Conservation (phyloP, 177 flowering plant genomes). For the Tripterygium wilfordii region DNA sequence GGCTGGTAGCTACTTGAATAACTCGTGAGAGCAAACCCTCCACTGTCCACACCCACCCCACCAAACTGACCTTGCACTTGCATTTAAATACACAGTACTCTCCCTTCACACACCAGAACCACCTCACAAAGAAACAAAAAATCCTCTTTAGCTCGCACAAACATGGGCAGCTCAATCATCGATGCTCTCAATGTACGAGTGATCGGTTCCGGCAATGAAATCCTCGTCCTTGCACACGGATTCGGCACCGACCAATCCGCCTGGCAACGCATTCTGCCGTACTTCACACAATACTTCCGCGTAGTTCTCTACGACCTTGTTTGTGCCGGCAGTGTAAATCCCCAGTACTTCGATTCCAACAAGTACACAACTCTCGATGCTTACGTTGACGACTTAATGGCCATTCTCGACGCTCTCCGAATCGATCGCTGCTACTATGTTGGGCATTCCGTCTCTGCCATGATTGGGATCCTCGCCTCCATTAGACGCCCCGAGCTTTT, state of each 20-base stretch:
- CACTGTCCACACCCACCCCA: no score
- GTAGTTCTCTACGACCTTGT: constrained; percentile 79
- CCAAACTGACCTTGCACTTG: no score
- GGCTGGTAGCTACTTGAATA: no score
- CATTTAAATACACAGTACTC: no score
- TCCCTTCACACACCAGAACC: no score
- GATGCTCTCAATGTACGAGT: constrained; percentile 77
- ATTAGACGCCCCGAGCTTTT: constrained; percentile 84
- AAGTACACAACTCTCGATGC: constrained; percentile 78
- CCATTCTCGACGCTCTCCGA: constrained; percentile 63
- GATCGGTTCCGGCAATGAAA: constrained; percentile 52
- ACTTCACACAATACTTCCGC: constrained; percentile 43
- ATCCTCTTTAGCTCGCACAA: no score
- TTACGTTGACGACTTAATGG: constrained; percentile 77
- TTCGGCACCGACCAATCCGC: constrained; percentile 96
- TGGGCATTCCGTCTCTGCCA: constrained; percentile 95
- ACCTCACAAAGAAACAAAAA: no score
- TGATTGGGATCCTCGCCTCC: constrained; percentile 85
- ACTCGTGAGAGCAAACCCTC: no score
- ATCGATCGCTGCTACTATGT: constrained; percentile 62
- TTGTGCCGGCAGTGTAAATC: constrained; percentile 94
- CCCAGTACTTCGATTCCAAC: constrained; percentile 71
- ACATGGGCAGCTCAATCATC: constrained; percentile 51
- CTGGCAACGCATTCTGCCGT: constrained; percentile 81
- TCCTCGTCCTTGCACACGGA: constrained; percentile 81